Conservation (phyloP, 1,139 yeast genomes). For the Lodderomyces metapsilosis region DNA sequence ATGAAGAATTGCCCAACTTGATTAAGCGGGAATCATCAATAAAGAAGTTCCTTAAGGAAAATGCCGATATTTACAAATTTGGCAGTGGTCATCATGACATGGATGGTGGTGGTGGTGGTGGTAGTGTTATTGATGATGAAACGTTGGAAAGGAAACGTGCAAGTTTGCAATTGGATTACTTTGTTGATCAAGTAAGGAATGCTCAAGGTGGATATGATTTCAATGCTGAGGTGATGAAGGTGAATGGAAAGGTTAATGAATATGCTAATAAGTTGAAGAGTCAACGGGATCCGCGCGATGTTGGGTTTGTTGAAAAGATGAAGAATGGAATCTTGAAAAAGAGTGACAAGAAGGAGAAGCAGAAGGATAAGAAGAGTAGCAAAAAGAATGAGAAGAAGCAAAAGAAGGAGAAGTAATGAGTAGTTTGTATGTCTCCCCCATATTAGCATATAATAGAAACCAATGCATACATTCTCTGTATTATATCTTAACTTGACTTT, state of each 20-base stretch:
- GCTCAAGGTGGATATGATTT: neutral
- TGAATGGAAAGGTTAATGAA: neutral
- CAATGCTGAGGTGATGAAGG: neutral
- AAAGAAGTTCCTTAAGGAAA: slow-evolving; percentile 16
- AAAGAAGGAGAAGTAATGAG: neutral
- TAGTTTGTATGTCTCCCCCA: no score
- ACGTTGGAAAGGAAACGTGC: neutral
- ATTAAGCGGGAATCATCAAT: slow-evolving; percentile 11
- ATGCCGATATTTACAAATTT: slow-evolving; percentile 1
- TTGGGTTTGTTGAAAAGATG: neutral
- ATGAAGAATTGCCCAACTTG: slow-evolving; percentile 19
- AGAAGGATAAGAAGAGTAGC: neutral
- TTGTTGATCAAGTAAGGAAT: neutral
- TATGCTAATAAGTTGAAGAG: neutral
- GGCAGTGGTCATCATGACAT: no score
- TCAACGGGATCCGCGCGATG: neutral
- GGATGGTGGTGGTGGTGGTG: neutral
- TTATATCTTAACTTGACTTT: no score
- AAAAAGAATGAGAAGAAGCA: neutral
- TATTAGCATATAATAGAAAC: no score
- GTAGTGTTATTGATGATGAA: slow-evolving; percentile 4
- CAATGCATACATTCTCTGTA: no score
- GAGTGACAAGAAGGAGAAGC: neutral
- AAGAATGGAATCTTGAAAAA: neutral
- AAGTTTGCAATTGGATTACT: slow-evolving; percentile 2